Base-by-base conservation (phyloP, 106 monocot genomes). In the Apostasia shenzhenica region DNA sequence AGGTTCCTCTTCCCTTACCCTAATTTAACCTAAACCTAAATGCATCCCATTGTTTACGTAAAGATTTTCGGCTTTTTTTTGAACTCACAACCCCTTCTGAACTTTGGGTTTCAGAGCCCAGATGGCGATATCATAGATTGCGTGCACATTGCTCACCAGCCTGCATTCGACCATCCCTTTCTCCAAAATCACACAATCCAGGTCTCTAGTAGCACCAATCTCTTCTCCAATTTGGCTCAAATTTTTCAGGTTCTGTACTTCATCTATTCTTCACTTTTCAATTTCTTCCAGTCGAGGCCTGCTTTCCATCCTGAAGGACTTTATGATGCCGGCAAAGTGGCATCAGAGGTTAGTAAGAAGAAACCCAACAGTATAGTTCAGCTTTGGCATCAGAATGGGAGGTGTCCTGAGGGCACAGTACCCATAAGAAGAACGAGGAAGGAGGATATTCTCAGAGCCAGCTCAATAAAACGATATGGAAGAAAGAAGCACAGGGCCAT, bases 341-440 rank as follows among this genome's bases (percentile, higher is more conserved):
- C 73, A 45, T 43, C 67, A 59, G 63, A 40, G 9, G 12, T 1
- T 1, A 8, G 40, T 0, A 61, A 12, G 52, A 44, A 66, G 48
- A 76, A 50, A 11, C 7, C 72, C 50, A 71, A 59, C 47, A 42
- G 65, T 41, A 77, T 78, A 14, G 54, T 69, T 5, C 84, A 88
- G 61, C 54, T 80, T 41, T 88, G 88, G 88, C 88, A 84, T 65
- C 46, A 64, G 45, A 82, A 69, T 57, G 88, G 88, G 54, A 76
- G 63, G 43, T 88, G 84, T 71, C 88, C 88, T 39, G 78, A 75
- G 59, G 59, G 70, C 63, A 88, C 88, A 42, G 77, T 88, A 41
- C 88, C 88, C 42, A 82, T 88, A 57, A 79, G 88, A 59, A 84
- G 88, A 67, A 88, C 88, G 26, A 88, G 68, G 72, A 62, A 43